Base-by-base conservation (phyloP, 2,329 filamentous ascomycete species). In the Talaromyces sp. region DNA sequence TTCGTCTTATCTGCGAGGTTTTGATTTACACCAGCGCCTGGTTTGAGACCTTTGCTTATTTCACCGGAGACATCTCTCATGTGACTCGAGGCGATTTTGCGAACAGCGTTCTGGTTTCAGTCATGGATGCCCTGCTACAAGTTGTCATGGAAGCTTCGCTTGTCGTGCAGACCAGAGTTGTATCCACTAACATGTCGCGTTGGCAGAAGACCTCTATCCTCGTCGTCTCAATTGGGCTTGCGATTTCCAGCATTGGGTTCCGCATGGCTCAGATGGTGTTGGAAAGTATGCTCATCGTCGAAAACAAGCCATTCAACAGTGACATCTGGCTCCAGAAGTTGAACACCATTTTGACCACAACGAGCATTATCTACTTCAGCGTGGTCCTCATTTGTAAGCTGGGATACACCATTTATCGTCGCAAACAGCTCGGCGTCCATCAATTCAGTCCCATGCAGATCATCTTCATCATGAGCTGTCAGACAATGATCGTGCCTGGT, bases 401-500 rank as follows among this genome's bases (percentile, higher is more conserved):
- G 4, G 84, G 83, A 7, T 79, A 82, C 67, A 86, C 86, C 7
- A 83, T 90, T 39, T 73, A 79, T 9, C 79, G 84, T 68, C 83
- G 88, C 25, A 82, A 79, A 63, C 80, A 78, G 69, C 77, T 90
- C 66, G 86, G 86, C 1, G 79, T 89, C 70, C 82, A 79, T 63
- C 83, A 86, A 63, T 89, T 88, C 71, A 86, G 86, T 10, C 85
- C 86, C 1, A 86, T 90, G 81, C 86, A 88, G 69, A 83, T 88
- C 64, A 85, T 90, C 67, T 88, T 88, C 73, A 83, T 89, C 70
- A 89, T 89, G 83, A 85, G 86, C 57, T 87, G 85, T 67, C 87
- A 89, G 75, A 89, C 87, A 1, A 82, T 90, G 81, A 72, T 87
- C 39, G 79, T 90, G 67, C 88, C 88, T 72, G 84, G 87, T 88